Conservation (phyloP, 1,139 yeast species). For the Zygoascus meyerae region DNA sequence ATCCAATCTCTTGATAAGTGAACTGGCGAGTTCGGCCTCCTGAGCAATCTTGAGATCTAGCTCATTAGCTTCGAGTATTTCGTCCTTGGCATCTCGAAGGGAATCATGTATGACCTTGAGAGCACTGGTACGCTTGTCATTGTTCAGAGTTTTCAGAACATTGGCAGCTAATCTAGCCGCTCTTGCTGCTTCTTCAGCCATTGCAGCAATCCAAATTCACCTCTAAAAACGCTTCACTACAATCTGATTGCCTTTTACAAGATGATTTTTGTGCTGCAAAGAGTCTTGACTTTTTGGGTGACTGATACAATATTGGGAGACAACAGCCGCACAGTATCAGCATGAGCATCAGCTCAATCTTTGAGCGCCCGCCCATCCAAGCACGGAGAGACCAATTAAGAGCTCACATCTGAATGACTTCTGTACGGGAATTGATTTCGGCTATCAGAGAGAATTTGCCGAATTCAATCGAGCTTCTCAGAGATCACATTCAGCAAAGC, state of each 20-base stretch:
- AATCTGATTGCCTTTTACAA: no score
- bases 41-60: constrained; percentile 69
- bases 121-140: constrained; percentile 69
- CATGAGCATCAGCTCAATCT: no score
- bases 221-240: no score
- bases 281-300: no score
- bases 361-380: no score
- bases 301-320: no score
- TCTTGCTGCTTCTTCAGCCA: constrained; percentile 72
- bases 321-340: no score
- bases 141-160: constrained; percentile 65
- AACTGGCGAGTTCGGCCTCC: constrained; percentile 50
- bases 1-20: constrained; percentile 80
- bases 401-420: neutral
- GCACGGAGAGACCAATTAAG: no score
- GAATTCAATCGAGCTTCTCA: constrained; percentile 6
- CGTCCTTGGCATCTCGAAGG: constrained; percentile 50
- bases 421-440: neutral
- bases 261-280: no score
- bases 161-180: constrained; percentile 77
- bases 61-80: constrained; percentile 65
- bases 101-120: constrained; percentile 66
- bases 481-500: neutral
- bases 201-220: constrained; percentile 1
- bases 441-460: neutral